Evolutionary conservation across 2,329 filamentous ascomycete genomes (phyloP), one percentile per base, ranked within the genome.

Genomic region (Diatrype stigma): DNA sequence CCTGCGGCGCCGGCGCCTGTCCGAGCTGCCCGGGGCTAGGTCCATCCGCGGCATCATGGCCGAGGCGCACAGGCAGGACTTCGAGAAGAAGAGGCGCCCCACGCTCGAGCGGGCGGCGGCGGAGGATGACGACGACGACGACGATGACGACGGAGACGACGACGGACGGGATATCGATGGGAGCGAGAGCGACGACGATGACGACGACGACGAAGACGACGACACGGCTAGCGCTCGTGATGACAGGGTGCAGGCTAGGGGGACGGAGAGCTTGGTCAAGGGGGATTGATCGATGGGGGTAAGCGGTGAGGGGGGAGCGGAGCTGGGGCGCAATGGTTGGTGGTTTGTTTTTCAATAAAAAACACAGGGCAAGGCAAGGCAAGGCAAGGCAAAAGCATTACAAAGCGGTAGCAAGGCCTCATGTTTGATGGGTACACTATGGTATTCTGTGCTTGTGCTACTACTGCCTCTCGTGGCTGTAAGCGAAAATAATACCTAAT

Each of bases 51-150:
- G 78, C 14, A 84, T 91, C n/a, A 77, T 96, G 58, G 87, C 90
- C 3, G 80, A 86, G 54, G 93, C 93, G 6, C 94, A 97, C 67
- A 87, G 82, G 54, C 87, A 96, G 67, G 93, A 97, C 70, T 97
- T 96, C 67, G 89, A 95, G 70, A 87, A 94, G 73, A 88, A 83
- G 67, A 79, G 82, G 55, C 78, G 74, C 26, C 76, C n/a, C n/a
- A n/a, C 77, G 3, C 63, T 60, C 6, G 65, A 70, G 16, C 12
- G 21, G 40, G n/a, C 40, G 7, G 2, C n/a, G 40, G 40, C 21
- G 21, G 40, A 22, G 11, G 22, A 23, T 19, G 40, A 44, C 11
- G 21, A 44, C 3, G 40, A 44, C 10, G 21, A 21, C 21, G 16
- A 28, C 12, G 40, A n/a, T 19, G 21, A 19, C 4, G 40, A 44